Evolutionary conservation across 2,329 filamentous ascomycete genomes (phyloP).

Genomic region (Penicillium sclerotigenum): DNA sequence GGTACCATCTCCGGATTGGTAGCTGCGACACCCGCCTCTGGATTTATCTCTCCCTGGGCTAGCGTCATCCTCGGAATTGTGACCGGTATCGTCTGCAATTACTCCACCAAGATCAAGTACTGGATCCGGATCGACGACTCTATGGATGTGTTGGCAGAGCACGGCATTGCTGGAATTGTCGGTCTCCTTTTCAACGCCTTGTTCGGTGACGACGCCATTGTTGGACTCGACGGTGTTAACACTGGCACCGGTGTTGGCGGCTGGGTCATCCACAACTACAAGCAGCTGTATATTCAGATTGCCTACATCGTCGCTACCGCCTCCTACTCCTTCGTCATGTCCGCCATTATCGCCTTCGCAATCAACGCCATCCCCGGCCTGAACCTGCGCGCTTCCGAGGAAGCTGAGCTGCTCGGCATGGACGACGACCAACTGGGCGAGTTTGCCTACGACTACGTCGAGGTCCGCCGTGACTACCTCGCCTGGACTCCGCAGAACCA

Average conservation of each 20-base stretch:
- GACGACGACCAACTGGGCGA: conserved; percentile 52
- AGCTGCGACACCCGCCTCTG: conserved; percentile 79
- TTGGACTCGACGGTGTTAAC: conserved; percentile 66
- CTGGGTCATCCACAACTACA: conserved; percentile 68
- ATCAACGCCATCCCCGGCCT: conserved; percentile 70
- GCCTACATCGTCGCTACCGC: conserved; percentile 64
- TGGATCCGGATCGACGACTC: conserved; percentile 80
- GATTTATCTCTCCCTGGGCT: conserved; percentile 69
- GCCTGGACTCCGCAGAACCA: conserved; percentile 49
- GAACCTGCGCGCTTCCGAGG: conserved; percentile 63
- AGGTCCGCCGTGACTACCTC: conserved; percentile 51
- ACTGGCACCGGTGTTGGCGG: conserved; percentile 53
- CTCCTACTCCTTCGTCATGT: conserved; percentile 65
- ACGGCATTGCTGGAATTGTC: conserved; percentile 77
- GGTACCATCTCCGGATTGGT: conserved; percentile 84
- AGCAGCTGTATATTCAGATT: conserved; percentile 69
- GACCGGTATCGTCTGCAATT: conserved; percentile 71
- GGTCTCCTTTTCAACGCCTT: conserved; percentile 76
- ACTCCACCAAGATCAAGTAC: conserved; percentile 78
- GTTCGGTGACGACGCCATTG: conserved; percentile 72
- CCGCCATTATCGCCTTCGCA: conserved; percentile 65
- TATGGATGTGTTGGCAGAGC: conserved; percentile 87
- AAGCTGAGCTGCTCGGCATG: conserved; percentile 66
- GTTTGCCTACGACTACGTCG: conserved; percentile 53
- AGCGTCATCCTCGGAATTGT: conserved; percentile 59